phyloP scores from a whole-genome alignment of 768 basidiomycete genomes.

The Mrakia hoshinonis region DNA sequence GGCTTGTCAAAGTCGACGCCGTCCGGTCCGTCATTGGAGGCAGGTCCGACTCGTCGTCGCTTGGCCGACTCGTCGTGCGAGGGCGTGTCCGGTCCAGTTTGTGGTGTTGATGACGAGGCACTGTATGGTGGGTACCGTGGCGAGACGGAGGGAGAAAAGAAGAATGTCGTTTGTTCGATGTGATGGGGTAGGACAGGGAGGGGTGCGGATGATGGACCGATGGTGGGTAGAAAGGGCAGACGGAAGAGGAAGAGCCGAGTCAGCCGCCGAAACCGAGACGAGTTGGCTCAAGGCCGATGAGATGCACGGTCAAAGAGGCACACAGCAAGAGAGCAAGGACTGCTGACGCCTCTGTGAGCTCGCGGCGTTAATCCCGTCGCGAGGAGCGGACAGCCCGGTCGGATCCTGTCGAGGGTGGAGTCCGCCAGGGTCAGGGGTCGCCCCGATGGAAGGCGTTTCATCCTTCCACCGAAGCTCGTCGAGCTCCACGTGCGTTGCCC shows the following conservation, averaged over 20 bases:
- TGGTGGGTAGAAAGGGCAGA: background rate
- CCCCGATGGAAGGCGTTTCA: no score
- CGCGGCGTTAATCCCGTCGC: no score
- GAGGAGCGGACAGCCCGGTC: no score
- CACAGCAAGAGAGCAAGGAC: no score
- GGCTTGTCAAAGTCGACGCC: constrained; percentile 10
- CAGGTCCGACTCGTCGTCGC: background rate
- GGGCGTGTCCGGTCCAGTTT: background rate
- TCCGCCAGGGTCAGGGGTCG: no score
- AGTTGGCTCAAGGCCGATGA: no score
- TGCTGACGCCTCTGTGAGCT: no score
- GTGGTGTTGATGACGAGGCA: no score
- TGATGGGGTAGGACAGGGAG: background rate
- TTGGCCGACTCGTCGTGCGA: background rate
- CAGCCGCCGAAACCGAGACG: background rate
- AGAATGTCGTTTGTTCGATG: background rate
- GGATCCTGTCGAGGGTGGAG: no score
- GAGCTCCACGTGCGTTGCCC: no score
- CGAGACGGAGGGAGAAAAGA: background rate
- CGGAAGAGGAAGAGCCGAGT: constrained; percentile 6
- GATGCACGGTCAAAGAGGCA: background rate
- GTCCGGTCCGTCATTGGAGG: background rate
- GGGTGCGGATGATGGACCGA: no score
- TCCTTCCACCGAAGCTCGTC: no score
- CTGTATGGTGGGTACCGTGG: background rate